Conservation (phyloP, 108 stramenopile genomes). For the Schizochytrium sp. region DNA sequence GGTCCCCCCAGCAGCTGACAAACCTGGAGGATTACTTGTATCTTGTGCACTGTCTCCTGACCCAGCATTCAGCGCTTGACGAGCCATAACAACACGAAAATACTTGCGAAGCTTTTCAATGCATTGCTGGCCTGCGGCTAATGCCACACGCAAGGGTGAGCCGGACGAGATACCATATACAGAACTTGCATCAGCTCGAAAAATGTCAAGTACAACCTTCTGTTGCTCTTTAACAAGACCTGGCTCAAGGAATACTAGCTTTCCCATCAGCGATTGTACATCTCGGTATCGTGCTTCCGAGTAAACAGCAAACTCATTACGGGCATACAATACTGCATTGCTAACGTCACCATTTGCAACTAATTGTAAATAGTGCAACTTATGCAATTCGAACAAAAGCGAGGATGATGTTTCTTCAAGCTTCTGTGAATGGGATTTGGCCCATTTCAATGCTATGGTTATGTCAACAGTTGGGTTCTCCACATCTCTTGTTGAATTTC, state of each 20-base stretch:
- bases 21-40: too few relatives aligned
- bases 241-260: not conserved
- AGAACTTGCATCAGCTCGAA: not conserved
- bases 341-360: not conserved
- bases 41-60: too few relatives aligned
- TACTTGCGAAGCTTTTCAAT: constrained; percentile 22
- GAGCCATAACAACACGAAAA: not conserved
- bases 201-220: not conserved
- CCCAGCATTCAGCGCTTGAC: not conserved
- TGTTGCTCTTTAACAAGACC: not conserved
- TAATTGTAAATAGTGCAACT: not conserved
- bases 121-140: not conserved
- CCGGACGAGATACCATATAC: not conserved
- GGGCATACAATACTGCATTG: not conserved
- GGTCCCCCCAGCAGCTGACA: too few relatives aligned
- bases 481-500: not conserved
- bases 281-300: not conserved
- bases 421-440: not conserved
- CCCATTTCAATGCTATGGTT: not conserved
- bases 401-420: not conserved
- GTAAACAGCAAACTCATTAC: not conserved
- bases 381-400: constrained; percentile 6
- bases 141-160: not conserved
- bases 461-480: not conserved
- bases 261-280: constrained; percentile 46